A percentile compares a stretch with the other conserved stretches of the same genome.
phyloP scores from a whole-genome alignment of 148 eudicot species.

The Simmondsia chinensis region DNA sequence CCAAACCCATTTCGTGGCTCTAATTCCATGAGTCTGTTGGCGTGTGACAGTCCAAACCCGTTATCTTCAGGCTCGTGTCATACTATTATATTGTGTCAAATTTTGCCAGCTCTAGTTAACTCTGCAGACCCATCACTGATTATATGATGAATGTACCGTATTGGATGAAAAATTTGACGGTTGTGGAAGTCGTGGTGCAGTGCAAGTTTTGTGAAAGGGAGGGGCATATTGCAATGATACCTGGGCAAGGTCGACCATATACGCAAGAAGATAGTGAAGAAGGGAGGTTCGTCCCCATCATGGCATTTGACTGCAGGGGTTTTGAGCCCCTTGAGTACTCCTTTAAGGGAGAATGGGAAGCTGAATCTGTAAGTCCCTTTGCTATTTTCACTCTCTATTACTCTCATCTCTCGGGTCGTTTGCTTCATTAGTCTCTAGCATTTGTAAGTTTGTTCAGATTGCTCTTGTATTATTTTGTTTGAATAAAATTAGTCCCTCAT shows the following conservation, averaged over 20 bases:
- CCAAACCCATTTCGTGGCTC: too few species aligned
- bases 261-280: slow-evolving; percentile 35
- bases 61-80: too few species aligned
- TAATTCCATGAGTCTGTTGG: too few species aligned
- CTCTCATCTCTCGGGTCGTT: neutral
- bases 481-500: too few species aligned
- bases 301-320: slow-evolving; percentile 87
- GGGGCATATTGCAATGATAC: slow-evolving; percentile 57
- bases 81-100: too few species aligned
- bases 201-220: slow-evolving; percentile 84
- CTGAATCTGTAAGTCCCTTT: slow-evolving; percentile 69
- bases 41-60: too few species aligned
- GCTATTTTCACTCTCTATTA: neutral
- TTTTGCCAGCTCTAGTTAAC: too few species aligned
- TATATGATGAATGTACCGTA: too few species aligned
- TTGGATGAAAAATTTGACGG: too few species aligned
- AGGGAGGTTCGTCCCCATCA: slow-evolving; percentile 47
- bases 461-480: slow-evolving; percentile 1
- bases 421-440: neutral
- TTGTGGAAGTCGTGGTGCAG: slow-evolving; percentile 42
- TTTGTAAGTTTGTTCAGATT: neutral
- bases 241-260: slow-evolving; percentile 51
- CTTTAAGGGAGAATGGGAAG: slow-evolving; percentile 78
- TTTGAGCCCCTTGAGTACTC: slow-evolving; percentile 63
- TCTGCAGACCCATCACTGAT: too few species aligned